Evolutionary conservation across 805 yeast species (phyloP), one percentile per base, ranked within the genome.

Genomic region (Metschnikowia similis): DNA sequence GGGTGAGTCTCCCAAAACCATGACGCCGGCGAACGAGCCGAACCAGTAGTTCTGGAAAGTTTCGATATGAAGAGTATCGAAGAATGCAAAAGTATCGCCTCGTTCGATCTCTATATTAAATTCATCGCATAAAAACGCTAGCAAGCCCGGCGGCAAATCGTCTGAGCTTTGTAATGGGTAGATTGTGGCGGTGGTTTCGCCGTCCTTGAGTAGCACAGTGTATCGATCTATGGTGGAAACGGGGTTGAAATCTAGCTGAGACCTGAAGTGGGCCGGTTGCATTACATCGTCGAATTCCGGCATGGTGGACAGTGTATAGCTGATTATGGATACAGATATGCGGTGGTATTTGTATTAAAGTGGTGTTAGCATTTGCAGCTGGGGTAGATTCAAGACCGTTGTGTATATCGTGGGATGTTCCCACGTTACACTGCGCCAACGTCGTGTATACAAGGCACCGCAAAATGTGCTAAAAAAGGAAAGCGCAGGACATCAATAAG

Each of bases 171-270:
- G 77, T 11, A 92, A 80, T 4, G 99, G 98, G 62, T 89, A 89
- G 51, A 94, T 84, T 3, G 97, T 91, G 1, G 97, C 97, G 0
- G 91, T 82, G 1, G 97, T 90, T 56, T 88, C 94, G 14, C 92
- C 89, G 66, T 91, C 97, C 61, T 87, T 85, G 28, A 90, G 72
- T 10, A 89, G 69, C 2, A 89, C 88, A 1, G 96, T 88, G 58
- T 84, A 83, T 6, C 94, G 81, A 46, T 79, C 83, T 31, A 82
- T 75, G 16, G 59, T 63, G 21, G 69, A 59, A 35, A 61, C 66
- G 1, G 71, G 63, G 41, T 57, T 61, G 58, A 68, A 73, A 35
- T 67, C 77, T 45, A 66, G 65, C 58, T 65, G 78, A 8, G 71
- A 75, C 56, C 78, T 63, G 62, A 65, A 76, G 54, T 72, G 59